These are phyloP conservation scores for Neurospora sp. DNA, from an alignment of 495 filamentous ascomycete species.

Conservation along the genomic window DNA sequence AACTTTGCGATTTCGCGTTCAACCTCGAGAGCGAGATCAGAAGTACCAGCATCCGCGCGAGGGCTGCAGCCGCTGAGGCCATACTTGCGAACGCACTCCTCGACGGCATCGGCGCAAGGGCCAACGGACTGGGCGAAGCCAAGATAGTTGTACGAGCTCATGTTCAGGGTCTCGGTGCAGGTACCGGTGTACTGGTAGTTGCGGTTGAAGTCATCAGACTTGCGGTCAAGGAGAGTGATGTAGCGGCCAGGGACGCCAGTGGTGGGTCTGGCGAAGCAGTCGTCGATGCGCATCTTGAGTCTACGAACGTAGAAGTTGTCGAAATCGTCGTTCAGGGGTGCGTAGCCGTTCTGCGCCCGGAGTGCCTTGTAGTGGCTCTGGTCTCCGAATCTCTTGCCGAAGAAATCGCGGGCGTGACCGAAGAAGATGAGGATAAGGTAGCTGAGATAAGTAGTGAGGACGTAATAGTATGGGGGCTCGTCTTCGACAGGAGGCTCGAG, in stretches of 20 bases:
- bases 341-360: constrained; percentile 77
- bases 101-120: constrained; percentile 88
- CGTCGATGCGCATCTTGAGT: constrained; percentile 87
- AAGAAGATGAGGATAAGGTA: constrained; percentile 94
- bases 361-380: constrained; percentile 72
- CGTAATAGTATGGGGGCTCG: constrained; percentile 92
- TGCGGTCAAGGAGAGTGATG: constrained; percentile 84
- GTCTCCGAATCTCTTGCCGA: constrained; percentile 87
- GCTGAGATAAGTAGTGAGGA: constrained; percentile 93
- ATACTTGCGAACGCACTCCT: constrained; percentile 73
- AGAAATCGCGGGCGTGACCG: constrained; percentile 93
- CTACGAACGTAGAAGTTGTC: constrained; percentile 96
- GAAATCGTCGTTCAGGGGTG: constrained; percentile 95
- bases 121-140: constrained; percentile 97
- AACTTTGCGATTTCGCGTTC: constrained; percentile 84
- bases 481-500: constrained; percentile 82
- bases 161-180: constrained; percentile 88
- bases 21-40: constrained; percentile 78
- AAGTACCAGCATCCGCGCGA: constrained; percentile 73
- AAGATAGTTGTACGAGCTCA: constrained; percentile 99
- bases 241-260: constrained; percentile 90
- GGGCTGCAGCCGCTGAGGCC: constrained; percentile 73
- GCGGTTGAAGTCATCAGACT: constrained; percentile 78
- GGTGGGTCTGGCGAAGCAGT: constrained; percentile 85
- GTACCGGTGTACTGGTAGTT: constrained; percentile 81